Conservation (phyloP, 768 basidiomycete genomes). For the Lactarius sp. region DNA sequence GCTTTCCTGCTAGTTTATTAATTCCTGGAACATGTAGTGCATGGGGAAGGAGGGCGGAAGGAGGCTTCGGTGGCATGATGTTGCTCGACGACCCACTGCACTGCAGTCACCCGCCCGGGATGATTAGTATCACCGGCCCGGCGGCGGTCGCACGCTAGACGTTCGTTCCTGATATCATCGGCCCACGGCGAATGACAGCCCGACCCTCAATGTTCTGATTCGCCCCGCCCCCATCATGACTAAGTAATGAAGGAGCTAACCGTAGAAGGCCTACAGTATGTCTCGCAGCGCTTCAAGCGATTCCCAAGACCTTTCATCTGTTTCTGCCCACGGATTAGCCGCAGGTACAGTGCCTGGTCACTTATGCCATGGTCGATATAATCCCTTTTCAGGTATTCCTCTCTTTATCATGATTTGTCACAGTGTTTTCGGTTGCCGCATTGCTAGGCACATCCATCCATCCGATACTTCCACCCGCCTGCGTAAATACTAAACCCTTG, state of each 20-base stretch:
- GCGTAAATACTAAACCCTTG: not conserved
- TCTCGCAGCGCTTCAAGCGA: no score
- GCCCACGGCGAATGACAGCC: no score
- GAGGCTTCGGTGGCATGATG: conserved; percentile 14
- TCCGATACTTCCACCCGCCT: not conserved
- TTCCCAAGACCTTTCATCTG: no score
- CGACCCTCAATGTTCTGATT: no score
- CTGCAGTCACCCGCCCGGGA: no score
- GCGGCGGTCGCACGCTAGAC: not conserved
- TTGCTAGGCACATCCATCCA: not conserved
- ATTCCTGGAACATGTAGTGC: conserved; percentile 59
- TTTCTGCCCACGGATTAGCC: no score
- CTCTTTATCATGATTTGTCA: not conserved
- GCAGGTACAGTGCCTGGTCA: not conserved
- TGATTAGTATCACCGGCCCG: not conserved
- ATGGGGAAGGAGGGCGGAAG: conserved; percentile 46
- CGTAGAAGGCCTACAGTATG: no score
- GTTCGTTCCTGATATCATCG: no score
- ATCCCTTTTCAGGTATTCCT: not conserved
- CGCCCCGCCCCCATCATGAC: no score
- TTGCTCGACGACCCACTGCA: no score
- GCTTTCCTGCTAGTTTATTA: conserved; percentile 66
- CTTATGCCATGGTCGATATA: not conserved
- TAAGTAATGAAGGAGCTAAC: no score
- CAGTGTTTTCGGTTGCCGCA: not conserved